These are phyloP conservation scores for Barnettozyma vustinii DNA, from an alignment of 805 yeast species.

Conservation along the genomic window DNA sequence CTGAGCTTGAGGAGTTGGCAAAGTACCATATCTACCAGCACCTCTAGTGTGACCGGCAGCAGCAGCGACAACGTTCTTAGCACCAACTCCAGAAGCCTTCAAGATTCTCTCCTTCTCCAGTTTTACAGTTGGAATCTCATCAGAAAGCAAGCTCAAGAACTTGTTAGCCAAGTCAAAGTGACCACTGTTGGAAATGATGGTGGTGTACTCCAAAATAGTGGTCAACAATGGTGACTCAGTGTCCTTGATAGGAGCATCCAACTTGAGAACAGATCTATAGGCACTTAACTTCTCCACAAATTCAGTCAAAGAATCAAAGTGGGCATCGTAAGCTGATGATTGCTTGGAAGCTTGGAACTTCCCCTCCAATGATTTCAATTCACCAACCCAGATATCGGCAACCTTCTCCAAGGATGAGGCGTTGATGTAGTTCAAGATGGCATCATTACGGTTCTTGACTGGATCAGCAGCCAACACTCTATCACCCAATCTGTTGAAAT, in stretches of 20 bases:
- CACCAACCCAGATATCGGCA: slow-evolving; percentile 78
- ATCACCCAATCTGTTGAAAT: slow-evolving; percentile 70
- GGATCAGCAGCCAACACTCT: slow-evolving; percentile 50
- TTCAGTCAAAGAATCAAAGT: slow-evolving; percentile 71
- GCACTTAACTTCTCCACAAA: slow-evolving; percentile 82
- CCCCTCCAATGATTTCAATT: slow-evolving; percentile 46
- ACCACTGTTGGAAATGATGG: slow-evolving; percentile 74
- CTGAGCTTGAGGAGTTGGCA: slow-evolving; percentile 12
- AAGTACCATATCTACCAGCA: slow-evolving; percentile 18
- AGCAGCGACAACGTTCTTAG: slow-evolving; percentile 14
- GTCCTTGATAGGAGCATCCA: slow-evolving; percentile 23
- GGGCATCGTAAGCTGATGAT: slow-evolving; percentile 72
- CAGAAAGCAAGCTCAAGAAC: slow-evolving; percentile 68
- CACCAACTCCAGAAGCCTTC: slow-evolving; percentile 49
- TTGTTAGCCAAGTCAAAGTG: slow-evolving; percentile 74
- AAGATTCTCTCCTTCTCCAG: slow-evolving; percentile 74
- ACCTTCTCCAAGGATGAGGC: slow-evolving; percentile 79
- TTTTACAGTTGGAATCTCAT: slow-evolving; percentile 61
- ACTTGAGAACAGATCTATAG: slow-evolving; percentile 49
- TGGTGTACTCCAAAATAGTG: slow-evolving; percentile 77
- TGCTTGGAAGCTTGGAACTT: slow-evolving; percentile 33
- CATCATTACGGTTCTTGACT: slow-evolving; percentile 57
- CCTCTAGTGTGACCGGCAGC: slow-evolving; percentile 11
- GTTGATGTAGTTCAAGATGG: slow-evolving; percentile 71
- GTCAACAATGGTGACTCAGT: slow-evolving; percentile 29